A percentile compares a stretch with the other conserved stretches of the same genome.
phyloP scores from a whole-genome alignment of 2,329 filamentous ascomycete genomes.

The Waltergamsia citrina region DNA sequence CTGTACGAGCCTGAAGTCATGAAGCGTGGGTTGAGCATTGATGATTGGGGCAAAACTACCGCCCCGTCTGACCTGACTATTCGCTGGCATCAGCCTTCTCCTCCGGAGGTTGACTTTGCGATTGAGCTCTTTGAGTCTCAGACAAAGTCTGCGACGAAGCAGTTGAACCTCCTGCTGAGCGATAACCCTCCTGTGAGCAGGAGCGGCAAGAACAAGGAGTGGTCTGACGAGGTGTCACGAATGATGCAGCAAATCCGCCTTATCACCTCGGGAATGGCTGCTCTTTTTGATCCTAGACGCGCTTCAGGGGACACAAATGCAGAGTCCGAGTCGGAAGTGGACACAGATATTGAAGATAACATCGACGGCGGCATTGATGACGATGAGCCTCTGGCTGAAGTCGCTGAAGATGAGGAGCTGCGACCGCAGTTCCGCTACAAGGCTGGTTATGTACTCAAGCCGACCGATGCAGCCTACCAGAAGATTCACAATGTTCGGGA shows the following conservation, averaged over 20 bases:
- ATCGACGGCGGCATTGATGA: constrained; percentile 30
- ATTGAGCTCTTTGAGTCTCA: constrained; percentile 83
- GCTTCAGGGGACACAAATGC: constrained; percentile 46
- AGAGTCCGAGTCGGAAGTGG: constrained; percentile 46
- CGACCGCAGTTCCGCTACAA: constrained; percentile 83
- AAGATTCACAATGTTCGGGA: constrained; percentile 75
- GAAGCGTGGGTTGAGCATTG: constrained; percentile 59
- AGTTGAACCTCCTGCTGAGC: constrained; percentile 71
- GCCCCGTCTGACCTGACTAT: constrained; percentile 70
- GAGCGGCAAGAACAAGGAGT: constrained; percentile 94
- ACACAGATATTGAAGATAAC: constrained; percentile 32
- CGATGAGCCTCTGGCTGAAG: constrained; percentile 49
- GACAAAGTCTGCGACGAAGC: constrained; percentile 63
- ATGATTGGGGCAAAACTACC: constrained; percentile 78
- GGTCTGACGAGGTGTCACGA: constrained; percentile 92
- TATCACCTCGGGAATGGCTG: constrained; percentile 83
- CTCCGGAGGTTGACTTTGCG: constrained; percentile 78
- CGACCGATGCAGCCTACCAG: constrained; percentile 49
- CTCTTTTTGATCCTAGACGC: constrained; percentile 74
- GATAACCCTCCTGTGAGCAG: constrained; percentile 75
- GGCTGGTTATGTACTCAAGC: constrained; percentile 70
- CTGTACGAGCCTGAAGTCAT: constrained; percentile 76
- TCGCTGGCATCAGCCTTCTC: constrained; percentile 80
- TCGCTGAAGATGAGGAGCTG: constrained; percentile 70
- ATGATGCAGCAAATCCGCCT: constrained; percentile 81